Percentiles rank a stretch among this genome's conserved stretches.
Conservation (phyloP, 2,329 filamentous ascomycete genomes). For the Hymenoscyphus scutula region DNA sequence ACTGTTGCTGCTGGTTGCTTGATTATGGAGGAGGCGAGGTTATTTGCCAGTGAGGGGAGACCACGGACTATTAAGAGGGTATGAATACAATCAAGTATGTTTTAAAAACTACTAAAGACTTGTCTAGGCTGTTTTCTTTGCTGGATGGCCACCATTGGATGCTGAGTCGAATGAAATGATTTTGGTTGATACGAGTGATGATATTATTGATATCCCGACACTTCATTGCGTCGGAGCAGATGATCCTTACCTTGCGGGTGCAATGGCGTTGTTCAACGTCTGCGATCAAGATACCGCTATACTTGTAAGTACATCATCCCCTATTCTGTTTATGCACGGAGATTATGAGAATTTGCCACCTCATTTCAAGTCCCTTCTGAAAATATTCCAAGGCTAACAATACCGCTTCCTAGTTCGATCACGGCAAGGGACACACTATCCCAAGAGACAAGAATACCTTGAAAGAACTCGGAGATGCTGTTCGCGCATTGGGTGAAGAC, state of each 20-base stretch:
- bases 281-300: slow-evolving; percentile 58
- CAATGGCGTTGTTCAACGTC: slow-evolving; percentile 59
- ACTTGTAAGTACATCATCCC: slow-evolving; percentile 34
- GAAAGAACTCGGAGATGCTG: slow-evolving; percentile 33
- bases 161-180: slow-evolving; percentile 44
- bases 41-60: slow-evolving; percentile 37
- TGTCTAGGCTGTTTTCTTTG: slow-evolving; percentile 46
- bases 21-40: slow-evolving; percentile 49
- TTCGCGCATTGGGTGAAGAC: slow-evolving; percentile 4
- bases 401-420: slow-evolving; percentile 47
- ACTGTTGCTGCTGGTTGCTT: slow-evolving; percentile 53
- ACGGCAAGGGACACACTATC: slow-evolving; percentile 62
- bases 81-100: background rate
- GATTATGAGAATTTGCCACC: too few species aligned
- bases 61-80: slow-evolving; percentile 38
- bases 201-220: slow-evolving; percentile 50
- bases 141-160: slow-evolving; percentile 52
- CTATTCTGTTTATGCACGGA: background rate
- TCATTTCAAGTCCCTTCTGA: background rate
- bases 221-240: slow-evolving; percentile 53
- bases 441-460: slow-evolving; percentile 46
- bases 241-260: slow-evolving; percentile 61
- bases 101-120: background rate
- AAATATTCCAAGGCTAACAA: background rate
- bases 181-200: slow-evolving; percentile 48